phyloP scores from a whole-genome alignment of 2,329 filamentous ascomycete genomes.

The Aspergillus floridensis region DNA sequence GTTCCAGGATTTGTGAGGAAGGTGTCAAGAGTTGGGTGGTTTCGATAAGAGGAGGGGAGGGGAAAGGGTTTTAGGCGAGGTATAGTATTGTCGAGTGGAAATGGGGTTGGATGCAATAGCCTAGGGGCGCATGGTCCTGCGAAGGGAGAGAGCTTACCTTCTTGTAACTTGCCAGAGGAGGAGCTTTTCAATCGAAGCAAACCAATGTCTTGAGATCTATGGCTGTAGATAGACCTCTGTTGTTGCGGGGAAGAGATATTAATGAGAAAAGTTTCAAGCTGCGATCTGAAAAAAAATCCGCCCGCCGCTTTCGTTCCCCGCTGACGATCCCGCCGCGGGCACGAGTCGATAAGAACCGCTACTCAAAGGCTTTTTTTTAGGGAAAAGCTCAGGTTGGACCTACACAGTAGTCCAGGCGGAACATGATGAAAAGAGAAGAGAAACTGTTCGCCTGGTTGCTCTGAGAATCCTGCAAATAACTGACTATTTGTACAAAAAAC shows the following conservation, averaged over 20 bases:
- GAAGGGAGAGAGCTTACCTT: background rate
- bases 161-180: background rate
- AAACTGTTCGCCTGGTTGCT: conserved; percentile 30
- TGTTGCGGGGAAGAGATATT: background rate
- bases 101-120: no score
- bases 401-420: background rate
- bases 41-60: background rate
- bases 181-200: background rate
- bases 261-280: background rate
- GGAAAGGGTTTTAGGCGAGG: background rate
- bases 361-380: background rate
- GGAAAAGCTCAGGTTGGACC: no score
- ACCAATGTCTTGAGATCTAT: no score
- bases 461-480: conserved; percentile 28
- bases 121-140: background rate
- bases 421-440: conserved; percentile 30
- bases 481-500: conserved; percentile 37
- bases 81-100: background rate
- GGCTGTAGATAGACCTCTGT: background rate
- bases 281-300: conserved; percentile 26
- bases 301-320: conserved; percentile 32
- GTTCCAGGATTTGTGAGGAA: conserved; percentile 1
- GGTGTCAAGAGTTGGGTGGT: background rate
- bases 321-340: conserved; percentile 4
- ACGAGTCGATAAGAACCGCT: background rate